Percentiles rank a stretch among this genome's conserved stretches.
Evolutionary conservation across 805 yeast genomes (phyloP).

Genomic region (Sugiyamaella americana): DNA sequence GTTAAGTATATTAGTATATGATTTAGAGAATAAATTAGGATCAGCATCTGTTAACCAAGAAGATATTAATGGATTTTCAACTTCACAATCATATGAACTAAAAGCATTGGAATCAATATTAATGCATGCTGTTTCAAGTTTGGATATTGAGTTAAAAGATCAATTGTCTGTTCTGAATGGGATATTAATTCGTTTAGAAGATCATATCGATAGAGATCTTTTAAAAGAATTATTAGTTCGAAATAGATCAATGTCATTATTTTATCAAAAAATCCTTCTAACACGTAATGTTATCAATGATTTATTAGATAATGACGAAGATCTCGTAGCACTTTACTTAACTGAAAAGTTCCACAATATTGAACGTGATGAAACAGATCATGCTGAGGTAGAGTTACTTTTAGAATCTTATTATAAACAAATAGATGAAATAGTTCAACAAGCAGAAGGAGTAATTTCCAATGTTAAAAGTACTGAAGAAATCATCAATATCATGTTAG

Average conservation of each 20-base stretch:
- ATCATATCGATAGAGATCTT: constrained; percentile 68
- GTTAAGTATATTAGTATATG: constrained; percentile 76
- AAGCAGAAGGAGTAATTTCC: constrained; percentile 71
- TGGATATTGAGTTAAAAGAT: constrained; percentile 67
- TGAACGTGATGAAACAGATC: constrained; percentile 32
- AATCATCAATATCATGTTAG: constrained; percentile 83
- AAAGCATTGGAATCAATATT: constrained; percentile 77
- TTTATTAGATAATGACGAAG: constrained; percentile 79
- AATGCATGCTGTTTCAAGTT: constrained; percentile 68
- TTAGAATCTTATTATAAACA: constrained; percentile 86
- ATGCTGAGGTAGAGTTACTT: constrained; percentile 77
- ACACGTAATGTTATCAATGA: constrained; percentile 81
- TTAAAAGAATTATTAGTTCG: constrained; percentile 66
- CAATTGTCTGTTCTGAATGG: constrained; percentile 54
- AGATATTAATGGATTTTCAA: constrained; percentile 5
- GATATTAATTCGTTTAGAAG: constrained; percentile 66
- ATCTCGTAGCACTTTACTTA: constrained; percentile 71
- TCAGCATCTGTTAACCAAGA: constrained; percentile 31
- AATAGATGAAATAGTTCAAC: constrained; percentile 90
- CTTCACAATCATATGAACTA: constrained; percentile 62
- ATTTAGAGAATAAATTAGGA: constrained; percentile 67
- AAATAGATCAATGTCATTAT: constrained; percentile 64
- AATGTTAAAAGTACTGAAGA: constrained; percentile 91
- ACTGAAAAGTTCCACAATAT: constrained; percentile 42
- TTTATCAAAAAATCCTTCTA: constrained; percentile 67